Base-by-base conservation (phyloP, 139 green algal species). In the Picochlorum sp. region DNA sequence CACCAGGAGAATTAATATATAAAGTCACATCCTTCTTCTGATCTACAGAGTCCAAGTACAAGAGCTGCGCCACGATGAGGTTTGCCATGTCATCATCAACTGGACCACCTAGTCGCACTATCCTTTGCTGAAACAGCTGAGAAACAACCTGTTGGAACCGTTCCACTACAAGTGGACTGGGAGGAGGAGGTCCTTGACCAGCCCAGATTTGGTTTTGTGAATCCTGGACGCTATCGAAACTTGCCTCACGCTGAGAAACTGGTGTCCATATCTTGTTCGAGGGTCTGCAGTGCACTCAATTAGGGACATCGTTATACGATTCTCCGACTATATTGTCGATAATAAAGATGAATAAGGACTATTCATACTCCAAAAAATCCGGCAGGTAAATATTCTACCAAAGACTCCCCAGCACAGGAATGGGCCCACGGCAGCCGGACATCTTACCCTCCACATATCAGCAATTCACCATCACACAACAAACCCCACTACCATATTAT, bases 41-140 rank as follows among this genome's bases (percentile, higher is more conserved):
- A 65, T 91, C 82, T 2, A 73, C 76, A 7, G 76, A 80, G 70
- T 99, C 93, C 10, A 99, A 78, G 72, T 98, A 72, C 37, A 99
- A 76, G 68, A 99, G 86, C 77, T 98, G 90, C 18, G 91, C 91
- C 6, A 98, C 89, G 39, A 97, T 87, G 14, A 97, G 79, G 79
- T 99, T 99, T 50, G 87, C 90, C 86, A 97, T 99, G 78, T 99
- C 93, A 63, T 99, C 93, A 49, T 99, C 93, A 33, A 99, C 89
- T n/a, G 91, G 79, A 12, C 93, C 93, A n/a, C 93, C 93, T 53
- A 94, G 61, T 22, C 88, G 79, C 32, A 96, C 84, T 54, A 98
- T 98, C 25, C 92, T 75, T 85, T 98, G 86, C 76, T 94, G 82
- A 69, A 98, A 98, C 13, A 99, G 80, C 74, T 97, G 88, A 12